phyloP scores from a whole-genome alignment of 208 protist genomes.

The Leishmania amazonensis region DNA sequence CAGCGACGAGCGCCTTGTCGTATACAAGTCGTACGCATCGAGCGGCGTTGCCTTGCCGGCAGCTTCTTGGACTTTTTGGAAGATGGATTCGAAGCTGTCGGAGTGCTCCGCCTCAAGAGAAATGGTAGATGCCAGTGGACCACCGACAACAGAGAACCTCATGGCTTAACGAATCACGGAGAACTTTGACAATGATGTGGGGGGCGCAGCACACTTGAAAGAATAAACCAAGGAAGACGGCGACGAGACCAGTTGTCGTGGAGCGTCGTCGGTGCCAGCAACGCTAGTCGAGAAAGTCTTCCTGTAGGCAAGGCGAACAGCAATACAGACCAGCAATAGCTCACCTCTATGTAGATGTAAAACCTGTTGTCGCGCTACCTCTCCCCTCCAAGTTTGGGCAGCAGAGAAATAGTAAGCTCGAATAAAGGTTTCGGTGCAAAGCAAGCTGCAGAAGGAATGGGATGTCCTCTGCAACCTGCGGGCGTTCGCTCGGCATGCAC shows the following conservation, averaged over 20 bases:
- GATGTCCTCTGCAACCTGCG: not conserved
- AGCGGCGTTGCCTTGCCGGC: constrained; percentile 39
- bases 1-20: not conserved
- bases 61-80: constrained; percentile 52
- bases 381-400: not conserved
- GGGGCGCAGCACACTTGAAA: not conserved
- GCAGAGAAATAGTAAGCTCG: not conserved
- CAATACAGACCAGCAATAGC: not conserved
- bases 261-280: not conserved
- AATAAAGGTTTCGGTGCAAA: not conserved
- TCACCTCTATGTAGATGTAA: not conserved
- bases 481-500: not conserved
- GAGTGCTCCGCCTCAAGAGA: constrained; percentile 46
- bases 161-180: constrained; percentile 19
- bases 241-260: not conserved
- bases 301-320: not conserved
- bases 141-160: constrained; percentile 60
- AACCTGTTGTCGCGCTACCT: not conserved
- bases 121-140: constrained; percentile 37
- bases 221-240: not conserved
- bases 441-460: not conserved
- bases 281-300: not conserved
- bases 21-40: constrained; percentile 38
- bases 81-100: constrained; percentile 53
- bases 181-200: not conserved